Percentiles rank a stretch among this genome's conserved stretches.
These are phyloP conservation scores for Pseudocercospora fijiensis DNA, from an alignment of 2,329 filamentous ascomycete species.

Conservation along the genomic window DNA sequence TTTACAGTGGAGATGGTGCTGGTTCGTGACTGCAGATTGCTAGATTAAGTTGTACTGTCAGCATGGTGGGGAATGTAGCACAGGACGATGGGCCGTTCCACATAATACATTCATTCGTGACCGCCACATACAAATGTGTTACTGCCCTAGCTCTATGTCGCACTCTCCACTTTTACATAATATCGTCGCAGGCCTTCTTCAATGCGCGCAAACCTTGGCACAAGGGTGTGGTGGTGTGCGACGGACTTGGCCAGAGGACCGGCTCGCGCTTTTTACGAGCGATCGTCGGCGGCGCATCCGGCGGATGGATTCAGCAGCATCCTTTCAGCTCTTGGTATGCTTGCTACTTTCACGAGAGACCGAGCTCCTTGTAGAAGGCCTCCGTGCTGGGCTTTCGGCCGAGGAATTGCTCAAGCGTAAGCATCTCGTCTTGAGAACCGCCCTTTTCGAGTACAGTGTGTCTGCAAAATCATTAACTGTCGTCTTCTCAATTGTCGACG, in stretches of 20 bases:
- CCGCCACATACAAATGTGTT: not conserved
- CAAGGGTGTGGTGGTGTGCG: not conserved
- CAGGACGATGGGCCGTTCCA: not conserved
- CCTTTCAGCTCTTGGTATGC: not conserved
- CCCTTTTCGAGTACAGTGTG: conserved; percentile 76
- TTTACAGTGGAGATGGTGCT: not conserved
- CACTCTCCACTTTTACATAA: not conserved
- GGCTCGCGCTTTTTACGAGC: not conserved
- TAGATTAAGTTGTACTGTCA: not conserved
- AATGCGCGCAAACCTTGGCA: not conserved
- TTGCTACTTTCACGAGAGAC: conserved; percentile 39
- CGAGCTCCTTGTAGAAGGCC: conserved; percentile 77
- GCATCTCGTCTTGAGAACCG: conserved; percentile 78
- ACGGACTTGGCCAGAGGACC: not conserved
- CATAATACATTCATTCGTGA: not conserved
- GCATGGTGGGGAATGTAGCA: not conserved
- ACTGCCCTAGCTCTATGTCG: not conserved
- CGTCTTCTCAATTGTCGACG: not conserved
- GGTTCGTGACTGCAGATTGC: not conserved
- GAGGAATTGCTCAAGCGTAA: conserved; percentile 73
- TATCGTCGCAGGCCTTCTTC: not conserved
- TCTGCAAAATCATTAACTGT: conserved; percentile 35
- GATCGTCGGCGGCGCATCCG: not conserved
- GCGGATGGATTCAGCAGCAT: not conserved
- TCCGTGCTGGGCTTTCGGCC: conserved; percentile 74